Percentiles rank a stretch among this genome's conserved stretches.
phyloP scores from a whole-genome alignment of 495 filamentous ascomycete species.

The Lophium mytilinum region DNA sequence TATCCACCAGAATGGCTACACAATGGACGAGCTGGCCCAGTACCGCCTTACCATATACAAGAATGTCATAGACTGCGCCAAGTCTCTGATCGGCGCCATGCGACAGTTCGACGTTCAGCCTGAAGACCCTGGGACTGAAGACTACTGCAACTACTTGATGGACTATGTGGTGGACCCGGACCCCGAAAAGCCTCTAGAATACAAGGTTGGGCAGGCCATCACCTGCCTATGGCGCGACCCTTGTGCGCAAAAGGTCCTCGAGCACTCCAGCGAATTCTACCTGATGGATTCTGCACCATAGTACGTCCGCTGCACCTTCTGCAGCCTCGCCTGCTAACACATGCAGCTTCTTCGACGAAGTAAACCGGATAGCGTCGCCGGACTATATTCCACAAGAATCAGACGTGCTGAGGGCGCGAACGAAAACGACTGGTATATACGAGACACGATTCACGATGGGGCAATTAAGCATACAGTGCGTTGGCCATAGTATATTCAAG shows the following conservation, averaged over 20 bases:
- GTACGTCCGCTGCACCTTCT: slow-evolving; percentile 45
- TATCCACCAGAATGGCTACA: slow-evolving; percentile 96
- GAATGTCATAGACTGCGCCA: slow-evolving; percentile 93
- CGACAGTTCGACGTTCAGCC: slow-evolving; percentile 79
- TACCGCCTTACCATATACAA: slow-evolving; percentile 97
- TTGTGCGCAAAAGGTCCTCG: slow-evolving; percentile 74
- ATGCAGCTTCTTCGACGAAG: slow-evolving; percentile 88
- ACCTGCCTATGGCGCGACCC: slow-evolving; percentile 85
- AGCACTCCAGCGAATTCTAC: slow-evolving; percentile 95
- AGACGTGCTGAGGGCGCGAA: slow-evolving; percentile 89
- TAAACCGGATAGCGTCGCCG: slow-evolving; percentile 68
- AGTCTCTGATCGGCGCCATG: slow-evolving; percentile 81
- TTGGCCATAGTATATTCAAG: background rate
- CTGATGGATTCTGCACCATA: slow-evolving; percentile 99
- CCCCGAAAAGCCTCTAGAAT: slow-evolving; percentile 70
- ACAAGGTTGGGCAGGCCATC: slow-evolving; percentile 71
- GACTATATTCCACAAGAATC: slow-evolving; percentile 87
- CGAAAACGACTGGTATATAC: slow-evolving; percentile 99
- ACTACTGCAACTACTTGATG: slow-evolving; percentile 68
- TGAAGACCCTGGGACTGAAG: slow-evolving; percentile 57
- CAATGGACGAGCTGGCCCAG: slow-evolving; percentile 77
- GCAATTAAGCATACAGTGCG: slow-evolving; percentile 96
- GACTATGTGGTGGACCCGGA: slow-evolving; percentile 87
- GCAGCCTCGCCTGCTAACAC: slow-evolving; percentile 18
- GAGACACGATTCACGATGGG: slow-evolving; percentile 98